Percentiles rank a stretch among this genome's conserved stretches.
Conservation (phyloP, 2,329 filamentous ascomycete species). For the Trichoderma sp. region DNA sequence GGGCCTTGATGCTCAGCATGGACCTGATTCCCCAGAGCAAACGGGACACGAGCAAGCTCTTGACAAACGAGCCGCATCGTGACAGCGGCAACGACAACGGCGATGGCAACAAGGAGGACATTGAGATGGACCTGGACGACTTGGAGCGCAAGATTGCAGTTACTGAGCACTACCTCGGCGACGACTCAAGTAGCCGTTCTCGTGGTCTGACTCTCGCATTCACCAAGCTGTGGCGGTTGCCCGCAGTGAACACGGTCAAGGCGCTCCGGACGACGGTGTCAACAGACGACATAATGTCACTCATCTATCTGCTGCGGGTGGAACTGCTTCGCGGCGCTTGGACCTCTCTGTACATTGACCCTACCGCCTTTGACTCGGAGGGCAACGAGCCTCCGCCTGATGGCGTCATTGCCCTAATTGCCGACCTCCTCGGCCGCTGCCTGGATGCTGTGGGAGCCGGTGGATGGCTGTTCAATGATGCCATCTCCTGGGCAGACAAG, state of each 20-base stretch:
- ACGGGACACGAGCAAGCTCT: slow-evolving; percentile 39
- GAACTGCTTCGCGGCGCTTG: slow-evolving; percentile 75
- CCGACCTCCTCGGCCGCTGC: slow-evolving; percentile 70
- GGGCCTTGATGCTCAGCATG: slow-evolving; percentile 68
- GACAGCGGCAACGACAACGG: slow-evolving; percentile 15
- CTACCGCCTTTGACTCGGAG: slow-evolving; percentile 50
- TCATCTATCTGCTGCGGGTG: slow-evolving; percentile 72
- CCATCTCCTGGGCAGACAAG: slow-evolving; percentile 53
- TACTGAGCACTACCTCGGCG: slow-evolving; percentile 67
- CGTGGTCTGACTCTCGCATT: slow-evolving; percentile 69
- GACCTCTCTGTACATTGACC: slow-evolving; percentile 71
- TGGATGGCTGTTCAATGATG: slow-evolving; percentile 71
- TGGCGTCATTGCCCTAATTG: slow-evolving; percentile 69
- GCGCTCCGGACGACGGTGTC: slow-evolving; percentile 65
- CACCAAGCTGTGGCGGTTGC: slow-evolving; percentile 68
- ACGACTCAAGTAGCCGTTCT: slow-evolving; percentile 64
- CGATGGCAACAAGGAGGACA: slow-evolving; percentile 38
- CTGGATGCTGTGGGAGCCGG: slow-evolving; percentile 74
- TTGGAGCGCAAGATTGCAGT: slow-evolving; percentile 67
- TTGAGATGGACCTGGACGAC: slow-evolving; percentile 60
- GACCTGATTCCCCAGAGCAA: slow-evolving; percentile 56
- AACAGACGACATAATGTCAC: slow-evolving; percentile 68
- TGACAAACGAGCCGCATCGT: slow-evolving; percentile 38
- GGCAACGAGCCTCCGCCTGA: slow-evolving; percentile 57
- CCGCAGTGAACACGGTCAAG: slow-evolving; percentile 60